phyloP scores from a whole-genome alignment of 257 asterid genomes.

The Ligustrum vulgare region DNA sequence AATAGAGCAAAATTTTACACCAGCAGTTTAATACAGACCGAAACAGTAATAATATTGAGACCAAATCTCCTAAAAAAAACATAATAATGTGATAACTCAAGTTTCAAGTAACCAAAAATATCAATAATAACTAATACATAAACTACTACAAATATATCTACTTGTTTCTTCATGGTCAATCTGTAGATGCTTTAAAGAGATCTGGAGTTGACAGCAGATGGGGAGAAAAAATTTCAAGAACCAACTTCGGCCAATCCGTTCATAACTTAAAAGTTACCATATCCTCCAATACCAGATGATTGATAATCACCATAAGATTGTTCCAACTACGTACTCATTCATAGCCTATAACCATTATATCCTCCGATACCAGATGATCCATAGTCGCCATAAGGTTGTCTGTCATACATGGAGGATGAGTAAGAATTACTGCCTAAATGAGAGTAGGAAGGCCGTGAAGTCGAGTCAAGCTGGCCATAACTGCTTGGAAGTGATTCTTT shows the following conservation, averaged over 20 bases:
- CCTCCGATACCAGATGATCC: slow-evolving; percentile 6
- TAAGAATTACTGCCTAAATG: slow-evolving; percentile 56
- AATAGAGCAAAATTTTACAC: too few relatives aligned
- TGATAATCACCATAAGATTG: slow-evolving; percentile 58
- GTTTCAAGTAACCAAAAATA: too few relatives aligned
- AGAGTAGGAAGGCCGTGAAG: slow-evolving; percentile 56
- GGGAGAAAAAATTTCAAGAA: not conserved
- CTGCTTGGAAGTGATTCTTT: slow-evolving; percentile 45
- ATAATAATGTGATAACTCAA: not conserved
- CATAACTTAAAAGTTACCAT: slow-evolving; percentile 50
- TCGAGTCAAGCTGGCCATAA: slow-evolving; percentile 45
- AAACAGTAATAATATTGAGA: not conserved
- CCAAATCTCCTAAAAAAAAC: not conserved
- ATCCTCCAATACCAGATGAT: slow-evolving; percentile 65
- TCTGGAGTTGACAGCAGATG: not conserved
- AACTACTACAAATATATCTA: not conserved
- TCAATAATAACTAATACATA: not conserved
- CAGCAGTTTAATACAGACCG: too few relatives aligned
- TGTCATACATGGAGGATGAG: slow-evolving; percentile 37
- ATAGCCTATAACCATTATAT: slow-evolving; percentile 1
- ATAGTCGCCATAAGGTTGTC: slow-evolving; percentile 1
- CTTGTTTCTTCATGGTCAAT: not conserved
- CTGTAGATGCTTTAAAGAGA: not conserved
- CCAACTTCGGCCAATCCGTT: slow-evolving; percentile 5
- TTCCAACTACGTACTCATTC: slow-evolving; percentile 26